Percentiles rank a stretch among this genome's conserved stretches.
Evolutionary conservation across 305 asterid species (phyloP).

Genomic region (Fraxinus latifolia): DNA sequence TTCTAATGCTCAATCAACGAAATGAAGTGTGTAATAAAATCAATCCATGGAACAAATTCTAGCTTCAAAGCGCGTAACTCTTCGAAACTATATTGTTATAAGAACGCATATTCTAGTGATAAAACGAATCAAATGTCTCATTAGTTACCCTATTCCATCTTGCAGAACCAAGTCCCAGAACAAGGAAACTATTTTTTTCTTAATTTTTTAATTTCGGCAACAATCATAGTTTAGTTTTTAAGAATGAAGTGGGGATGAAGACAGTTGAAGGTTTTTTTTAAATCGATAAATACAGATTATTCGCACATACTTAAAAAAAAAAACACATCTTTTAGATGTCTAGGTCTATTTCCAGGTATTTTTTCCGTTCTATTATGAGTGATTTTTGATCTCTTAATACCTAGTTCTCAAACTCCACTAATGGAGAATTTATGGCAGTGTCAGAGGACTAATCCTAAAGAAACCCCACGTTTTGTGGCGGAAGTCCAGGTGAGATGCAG

Average conservation of each 20-base stretch:
- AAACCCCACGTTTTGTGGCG: background rate
- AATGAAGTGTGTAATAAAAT: background rate
- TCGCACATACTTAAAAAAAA: background rate
- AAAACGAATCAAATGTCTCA: background rate
- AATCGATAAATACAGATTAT: background rate
- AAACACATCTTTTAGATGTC: background rate
- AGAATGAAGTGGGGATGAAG: background rate
- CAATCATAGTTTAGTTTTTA: background rate
- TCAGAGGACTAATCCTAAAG: background rate
- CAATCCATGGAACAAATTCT: background rate
- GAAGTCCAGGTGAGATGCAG: conserved; percentile 34
- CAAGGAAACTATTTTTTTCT: background rate
- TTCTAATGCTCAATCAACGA: background rate
- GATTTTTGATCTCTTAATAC: background rate
- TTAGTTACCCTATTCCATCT: background rate
- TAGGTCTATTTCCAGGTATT: background rate
- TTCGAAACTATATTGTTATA: background rate
- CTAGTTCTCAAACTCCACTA: background rate
- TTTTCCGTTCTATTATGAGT: background rate
- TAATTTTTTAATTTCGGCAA: background rate
- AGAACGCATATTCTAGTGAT: background rate
- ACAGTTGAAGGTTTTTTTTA: background rate
- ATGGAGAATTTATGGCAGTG: background rate
- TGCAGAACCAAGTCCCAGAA: background rate
- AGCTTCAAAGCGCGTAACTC: background rate